Evolutionary conservation across 2,329 filamentous ascomycete species (phyloP).

Genomic region (Aspergillus piperis): DNA sequence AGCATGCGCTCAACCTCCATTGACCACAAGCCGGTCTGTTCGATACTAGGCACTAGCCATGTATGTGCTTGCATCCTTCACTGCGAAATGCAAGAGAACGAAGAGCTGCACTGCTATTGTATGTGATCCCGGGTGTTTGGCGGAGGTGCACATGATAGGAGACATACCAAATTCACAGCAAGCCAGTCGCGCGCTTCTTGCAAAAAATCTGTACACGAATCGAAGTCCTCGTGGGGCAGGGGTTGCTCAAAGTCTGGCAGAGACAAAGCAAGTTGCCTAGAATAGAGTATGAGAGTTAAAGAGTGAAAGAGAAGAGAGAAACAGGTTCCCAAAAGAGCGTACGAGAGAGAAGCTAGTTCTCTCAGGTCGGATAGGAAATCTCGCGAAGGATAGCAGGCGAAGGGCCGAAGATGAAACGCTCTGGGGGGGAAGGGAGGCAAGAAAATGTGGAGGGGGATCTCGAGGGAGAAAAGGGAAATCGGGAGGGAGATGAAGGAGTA

Average conservation of each 20-base stretch:
- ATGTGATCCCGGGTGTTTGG: neutral
- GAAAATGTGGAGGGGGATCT: conserved; percentile 22
- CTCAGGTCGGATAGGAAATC: conserved; percentile 46
- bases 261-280: neutral
- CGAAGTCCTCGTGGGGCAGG: conserved; percentile 9
- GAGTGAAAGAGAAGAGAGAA: conserved; percentile 25
- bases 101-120: neutral
- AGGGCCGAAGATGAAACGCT: conserved; percentile 22
- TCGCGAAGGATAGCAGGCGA: conserved; percentile 29
- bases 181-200: conserved; percentile 29
- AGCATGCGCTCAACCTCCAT: neutral
- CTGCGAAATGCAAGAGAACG: neutral
- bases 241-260: neutral
- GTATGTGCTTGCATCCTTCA: too few relatives aligned
- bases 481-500: conserved; percentile 23
- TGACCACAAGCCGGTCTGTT: neutral
- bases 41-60: neutral
- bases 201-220: conserved; percentile 30
- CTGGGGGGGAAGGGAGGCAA: conserved; percentile 23
- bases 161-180: conserved; percentile 30
- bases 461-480: conserved; percentile 27
- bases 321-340: conserved; percentile 42
- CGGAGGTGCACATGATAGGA: too few relatives aligned
- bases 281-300: conserved; percentile 20
- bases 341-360: conserved; percentile 39